Conservation (phyloP, 768 basidiomycete genomes). For the Termitomyces sp. region DNA sequence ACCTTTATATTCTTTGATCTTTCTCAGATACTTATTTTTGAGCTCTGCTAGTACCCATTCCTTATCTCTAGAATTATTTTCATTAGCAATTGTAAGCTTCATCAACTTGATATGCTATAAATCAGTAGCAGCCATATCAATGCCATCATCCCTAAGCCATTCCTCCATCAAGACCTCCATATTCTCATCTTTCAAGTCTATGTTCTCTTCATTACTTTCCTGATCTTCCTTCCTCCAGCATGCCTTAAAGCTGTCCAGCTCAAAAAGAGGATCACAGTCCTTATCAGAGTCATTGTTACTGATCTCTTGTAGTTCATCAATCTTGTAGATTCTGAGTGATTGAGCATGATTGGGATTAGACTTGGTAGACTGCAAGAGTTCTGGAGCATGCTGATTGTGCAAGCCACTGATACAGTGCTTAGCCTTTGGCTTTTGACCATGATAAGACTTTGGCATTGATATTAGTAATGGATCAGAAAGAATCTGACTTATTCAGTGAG, state of each 20-base stretch:
- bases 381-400: background rate
- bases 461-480: too few relatives aligned
- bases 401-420: too few relatives aligned
- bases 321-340: background rate
- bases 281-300: background rate
- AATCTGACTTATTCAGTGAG: too few relatives aligned
- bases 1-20: background rate
- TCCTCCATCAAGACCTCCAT: background rate
- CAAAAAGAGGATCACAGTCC: background rate
- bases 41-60: conserved; percentile 4
- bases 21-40: background rate
- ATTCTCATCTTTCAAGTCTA: background rate
- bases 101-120: background rate
- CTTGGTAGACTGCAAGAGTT: background rate
- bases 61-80: conserved; percentile 7
- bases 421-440: too few relatives aligned
- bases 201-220: background rate
- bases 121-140: too few relatives aligned
- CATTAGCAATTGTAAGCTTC: background rate
- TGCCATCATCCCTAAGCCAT: too few relatives aligned
- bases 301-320: background rate
- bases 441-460: too few relatives aligned
- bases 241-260: background rate
- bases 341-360: background rate
- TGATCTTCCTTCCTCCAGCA: conserved; percentile 2